Conservation (phyloP, 208 protist genomes). For the Kentomonas sorsogonicus region DNA sequence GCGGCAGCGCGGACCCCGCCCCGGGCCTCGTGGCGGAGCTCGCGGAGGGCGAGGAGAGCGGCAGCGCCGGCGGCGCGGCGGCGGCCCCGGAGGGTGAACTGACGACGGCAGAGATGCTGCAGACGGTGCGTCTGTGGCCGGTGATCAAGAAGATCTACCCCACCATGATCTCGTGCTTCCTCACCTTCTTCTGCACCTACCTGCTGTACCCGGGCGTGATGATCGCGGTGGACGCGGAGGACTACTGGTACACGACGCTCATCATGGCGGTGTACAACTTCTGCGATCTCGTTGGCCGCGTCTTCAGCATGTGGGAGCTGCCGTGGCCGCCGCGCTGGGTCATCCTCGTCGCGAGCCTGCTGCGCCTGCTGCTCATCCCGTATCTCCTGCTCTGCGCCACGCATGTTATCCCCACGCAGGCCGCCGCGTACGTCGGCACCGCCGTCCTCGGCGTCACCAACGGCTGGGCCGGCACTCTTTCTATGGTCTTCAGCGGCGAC, state of each 20-base stretch:
- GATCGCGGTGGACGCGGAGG: conserved; percentile 38
- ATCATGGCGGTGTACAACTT: conserved; percentile 74
- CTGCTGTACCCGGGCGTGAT: conserved; percentile 75
- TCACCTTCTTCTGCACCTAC: conserved; percentile 64
- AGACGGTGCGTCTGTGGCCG: conserved; percentile 46
- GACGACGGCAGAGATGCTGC: conserved; percentile 64
- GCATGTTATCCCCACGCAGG: conserved; percentile 43
- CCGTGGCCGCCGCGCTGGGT: conserved; percentile 39
- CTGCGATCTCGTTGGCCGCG: conserved; percentile 52
- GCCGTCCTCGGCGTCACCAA: conserved; percentile 54
- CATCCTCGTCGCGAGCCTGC: conserved; percentile 27
- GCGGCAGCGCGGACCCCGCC: no score
- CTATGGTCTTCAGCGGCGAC: conserved; percentile 68
- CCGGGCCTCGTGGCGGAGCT: no score
- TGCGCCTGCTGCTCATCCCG: conserved; percentile 59
- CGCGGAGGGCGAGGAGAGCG: not conserved
- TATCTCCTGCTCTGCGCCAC: conserved; percentile 64
- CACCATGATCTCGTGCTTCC: conserved; percentile 66
- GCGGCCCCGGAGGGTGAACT: not conserved
- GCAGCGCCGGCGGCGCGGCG: not conserved
- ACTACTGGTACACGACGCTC: conserved; percentile 66
- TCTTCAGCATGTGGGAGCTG: conserved; percentile 31
- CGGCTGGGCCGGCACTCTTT: conserved; percentile 66
- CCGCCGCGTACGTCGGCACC: conserved; percentile 46
- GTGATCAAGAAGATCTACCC: conserved; percentile 68